Evolutionary conservation across 2,329 filamentous ascomycete genomes (phyloP).

Genomic region (Scytalidium sp.): DNA sequence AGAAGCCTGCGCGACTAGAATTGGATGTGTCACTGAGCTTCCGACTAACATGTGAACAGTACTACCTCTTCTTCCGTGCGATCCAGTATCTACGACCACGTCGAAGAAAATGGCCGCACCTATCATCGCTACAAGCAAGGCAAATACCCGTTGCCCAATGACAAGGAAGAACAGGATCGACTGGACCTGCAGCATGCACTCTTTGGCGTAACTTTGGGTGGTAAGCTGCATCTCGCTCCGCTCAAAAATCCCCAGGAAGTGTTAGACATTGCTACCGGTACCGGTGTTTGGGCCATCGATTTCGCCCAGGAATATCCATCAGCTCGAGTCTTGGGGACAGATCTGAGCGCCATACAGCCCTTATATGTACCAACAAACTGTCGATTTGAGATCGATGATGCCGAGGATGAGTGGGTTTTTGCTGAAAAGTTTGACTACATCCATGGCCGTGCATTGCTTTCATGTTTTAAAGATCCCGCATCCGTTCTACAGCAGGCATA

Average conservation of each 20-base stretch:
- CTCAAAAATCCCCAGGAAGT: slow-evolving; percentile 28
- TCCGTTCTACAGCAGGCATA: slow-evolving; percentile 3
- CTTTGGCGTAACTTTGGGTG: slow-evolving; percentile 14
- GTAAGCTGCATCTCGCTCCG: slow-evolving; percentile 18
- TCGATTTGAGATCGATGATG: slow-evolving; percentile 25
- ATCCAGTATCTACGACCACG: slow-evolving; percentile 14
- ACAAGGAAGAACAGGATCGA: background rate
- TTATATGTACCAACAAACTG: slow-evolving; percentile 14
- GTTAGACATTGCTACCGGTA: slow-evolving; percentile 39
- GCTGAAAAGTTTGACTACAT: slow-evolving; percentile 16
- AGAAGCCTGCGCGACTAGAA: too few species aligned
- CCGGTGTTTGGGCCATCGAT: slow-evolving; percentile 38
- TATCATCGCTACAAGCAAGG: slow-evolving; percentile 22
- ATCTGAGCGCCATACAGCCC: slow-evolving; percentile 36
- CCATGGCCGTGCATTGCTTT: slow-evolving; percentile 18
- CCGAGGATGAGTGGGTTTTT: slow-evolving; percentile 25
- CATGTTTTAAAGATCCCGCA: background rate
- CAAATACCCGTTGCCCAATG: background rate
- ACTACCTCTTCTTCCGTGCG: slow-evolving; percentile 10
- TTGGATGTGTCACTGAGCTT: too few species aligned
- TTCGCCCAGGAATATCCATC: slow-evolving; percentile 19
- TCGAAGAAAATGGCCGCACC: slow-evolving; percentile 18
- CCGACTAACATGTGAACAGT: too few species aligned
- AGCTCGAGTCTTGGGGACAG: slow-evolving; percentile 26
- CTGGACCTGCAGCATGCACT: slow-evolving; percentile 20